These are phyloP conservation scores for Loxodes magnus DNA, from an alignment of 73 alveolate species.

Conservation along the genomic window DNA sequence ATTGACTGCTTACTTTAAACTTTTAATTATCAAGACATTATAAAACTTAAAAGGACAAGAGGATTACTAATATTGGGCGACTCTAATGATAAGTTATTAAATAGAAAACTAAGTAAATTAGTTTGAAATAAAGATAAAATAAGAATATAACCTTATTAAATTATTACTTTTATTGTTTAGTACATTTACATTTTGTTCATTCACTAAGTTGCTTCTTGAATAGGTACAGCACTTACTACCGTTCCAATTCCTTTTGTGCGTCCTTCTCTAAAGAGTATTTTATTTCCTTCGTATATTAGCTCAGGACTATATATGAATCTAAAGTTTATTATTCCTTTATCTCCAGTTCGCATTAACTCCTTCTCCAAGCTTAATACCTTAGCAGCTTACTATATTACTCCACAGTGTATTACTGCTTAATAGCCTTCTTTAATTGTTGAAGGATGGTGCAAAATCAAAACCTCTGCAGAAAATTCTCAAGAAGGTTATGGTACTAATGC, in stretches of 20 bases:
- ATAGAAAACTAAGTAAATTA: no score
- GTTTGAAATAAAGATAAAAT: no score
- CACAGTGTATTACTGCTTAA: conserved; percentile 86
- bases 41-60: no score
- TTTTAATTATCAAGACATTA: no score
- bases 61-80: no score
- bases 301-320: conserved; percentile 71
- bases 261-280: conserved; percentile 88
- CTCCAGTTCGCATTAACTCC: conserved; percentile 79
- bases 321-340: conserved; percentile 68
- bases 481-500: conserved; percentile 50
- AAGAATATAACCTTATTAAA: no score
- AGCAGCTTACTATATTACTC: conserved; percentile 87
- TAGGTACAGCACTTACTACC: conserved; percentile 22
- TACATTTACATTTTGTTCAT: no score
- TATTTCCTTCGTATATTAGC: conserved; percentile 50
- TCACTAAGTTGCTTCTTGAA: no score
- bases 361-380: conserved; percentile 61
- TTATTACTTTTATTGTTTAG: no score
- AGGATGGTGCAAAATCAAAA: conserved; percentile 85
- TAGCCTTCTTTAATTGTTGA: conserved; percentile 63
- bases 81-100: no score
- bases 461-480: conserved; percentile 76
- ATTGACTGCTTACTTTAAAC: no score
- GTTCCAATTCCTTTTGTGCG: conserved; percentile 86